Percentiles rank a stretch among this genome's conserved stretches.
phyloP scores from a whole-genome alignment of 768 basidiomycete genomes.

The Auricularia heimuer region DNA sequence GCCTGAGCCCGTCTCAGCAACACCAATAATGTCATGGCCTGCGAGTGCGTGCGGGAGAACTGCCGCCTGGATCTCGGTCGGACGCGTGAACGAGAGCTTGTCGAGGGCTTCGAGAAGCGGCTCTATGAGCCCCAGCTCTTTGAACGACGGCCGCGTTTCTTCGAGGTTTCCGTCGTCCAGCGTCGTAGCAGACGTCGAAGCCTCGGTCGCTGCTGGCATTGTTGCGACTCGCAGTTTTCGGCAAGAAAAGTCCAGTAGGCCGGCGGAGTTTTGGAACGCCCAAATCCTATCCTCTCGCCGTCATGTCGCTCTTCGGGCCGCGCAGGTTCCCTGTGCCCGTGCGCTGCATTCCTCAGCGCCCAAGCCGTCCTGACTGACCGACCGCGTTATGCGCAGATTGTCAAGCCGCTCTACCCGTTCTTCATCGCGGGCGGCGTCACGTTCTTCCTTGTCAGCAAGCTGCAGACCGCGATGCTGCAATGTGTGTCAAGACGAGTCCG shows the following conservation, averaged over 20 bases:
- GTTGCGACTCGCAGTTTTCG: background rate
- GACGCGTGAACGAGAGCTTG: constrained; percentile 70
- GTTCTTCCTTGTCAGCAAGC: constrained; percentile 53
- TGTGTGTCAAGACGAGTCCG: constrained; percentile 39
- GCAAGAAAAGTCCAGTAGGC: background rate
- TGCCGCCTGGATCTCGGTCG: constrained; percentile 85
- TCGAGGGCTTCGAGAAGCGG: constrained; percentile 81
- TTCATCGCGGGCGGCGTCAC: constrained; percentile 54
- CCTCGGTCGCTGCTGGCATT: background rate
- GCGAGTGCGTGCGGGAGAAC: constrained; percentile 79
- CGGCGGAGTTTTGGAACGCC: background rate
- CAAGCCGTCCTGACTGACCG: constrained; percentile 7
- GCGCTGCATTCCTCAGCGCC: constrained; percentile 24
- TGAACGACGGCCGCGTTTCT: constrained; percentile 43
- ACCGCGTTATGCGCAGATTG: constrained; percentile 34
- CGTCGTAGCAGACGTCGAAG: background rate
- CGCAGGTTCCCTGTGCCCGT: constrained; percentile 76
- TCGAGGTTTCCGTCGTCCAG: constrained; percentile 1
- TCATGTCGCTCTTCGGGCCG: constrained; percentile 67
- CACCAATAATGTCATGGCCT: constrained; percentile 93
- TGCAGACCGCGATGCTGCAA: constrained; percentile 59
- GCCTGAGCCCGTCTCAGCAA: constrained; percentile 95
- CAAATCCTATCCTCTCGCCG: background rate
- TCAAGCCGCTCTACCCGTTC: constrained; percentile 75
- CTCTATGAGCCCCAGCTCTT: constrained; percentile 77